Evolutionary conservation across 2,329 filamentous ascomycete species (phyloP).

Genomic region (Juglanconis oblonga): DNA sequence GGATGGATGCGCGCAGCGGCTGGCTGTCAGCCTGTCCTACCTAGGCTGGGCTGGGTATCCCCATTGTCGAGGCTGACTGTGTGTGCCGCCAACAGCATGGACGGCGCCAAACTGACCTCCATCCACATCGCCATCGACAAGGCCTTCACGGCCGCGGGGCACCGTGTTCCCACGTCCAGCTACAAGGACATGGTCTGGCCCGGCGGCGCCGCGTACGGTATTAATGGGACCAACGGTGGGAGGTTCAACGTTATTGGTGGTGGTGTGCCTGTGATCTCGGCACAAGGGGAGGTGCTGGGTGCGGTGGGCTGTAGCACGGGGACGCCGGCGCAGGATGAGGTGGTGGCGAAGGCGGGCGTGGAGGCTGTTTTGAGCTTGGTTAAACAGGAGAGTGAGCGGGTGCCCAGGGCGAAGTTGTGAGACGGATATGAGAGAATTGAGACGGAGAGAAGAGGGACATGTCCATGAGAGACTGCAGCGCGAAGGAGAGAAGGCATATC

Average conservation of each 20-base stretch:
- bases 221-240: constrained; percentile 6
- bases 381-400: background rate
- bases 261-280: background rate
- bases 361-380: constrained; percentile 9
- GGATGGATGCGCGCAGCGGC: too few relatives aligned
- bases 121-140: constrained; percentile 11
- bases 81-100: background rate
- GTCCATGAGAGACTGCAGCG: too few relatives aligned
- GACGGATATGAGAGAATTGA: background rate
- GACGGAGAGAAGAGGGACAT: background rate
- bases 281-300: constrained; percentile 1
- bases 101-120: constrained; percentile 11
- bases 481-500: too few relatives aligned
- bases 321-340: constrained; percentile 11
- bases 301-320: constrained; percentile 7
- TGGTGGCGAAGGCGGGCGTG: constrained; percentile 4
- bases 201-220: constrained; percentile 6
- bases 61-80: background rate
- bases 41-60: too few relatives aligned
- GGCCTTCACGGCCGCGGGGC: constrained; percentile 10
- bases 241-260: constrained; percentile 10
- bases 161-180: constrained; percentile 4
- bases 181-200: constrained; percentile 9
- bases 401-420: constrained; percentile 8
- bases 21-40: too few relatives aligned